phyloP scores from a whole-genome alignment of 2,329 filamentous ascomycete species.

The Ophiocordyceps unilateralis region DNA sequence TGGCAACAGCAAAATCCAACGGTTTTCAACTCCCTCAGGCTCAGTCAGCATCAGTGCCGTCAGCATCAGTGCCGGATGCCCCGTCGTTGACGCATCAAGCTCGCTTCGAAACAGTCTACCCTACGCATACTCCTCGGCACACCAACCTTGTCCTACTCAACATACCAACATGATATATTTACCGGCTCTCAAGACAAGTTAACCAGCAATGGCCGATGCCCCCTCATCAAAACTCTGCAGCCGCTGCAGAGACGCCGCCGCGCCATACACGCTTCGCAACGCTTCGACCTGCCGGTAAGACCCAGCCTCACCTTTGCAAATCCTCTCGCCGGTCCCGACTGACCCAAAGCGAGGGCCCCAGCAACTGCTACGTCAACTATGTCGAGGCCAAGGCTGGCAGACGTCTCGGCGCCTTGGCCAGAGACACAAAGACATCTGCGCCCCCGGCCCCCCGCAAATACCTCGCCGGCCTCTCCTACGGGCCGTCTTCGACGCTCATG shows the following conservation, averaged over 20 bases:
- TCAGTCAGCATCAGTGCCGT: too few relatives aligned
- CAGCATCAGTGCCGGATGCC: too few relatives aligned
- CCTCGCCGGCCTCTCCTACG: conserved; percentile 67
- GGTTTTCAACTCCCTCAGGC: too few relatives aligned
- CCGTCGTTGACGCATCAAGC: too few relatives aligned
- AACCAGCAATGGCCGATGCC: neutral
- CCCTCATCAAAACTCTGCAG: conserved; percentile 8
- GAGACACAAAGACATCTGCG: conserved; percentile 23
- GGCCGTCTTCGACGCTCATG: conserved; percentile 62
- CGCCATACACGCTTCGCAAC: conserved; percentile 13
- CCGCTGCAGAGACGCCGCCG: conserved; percentile 14
- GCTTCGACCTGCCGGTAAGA: conserved; percentile 16
- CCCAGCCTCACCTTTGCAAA: neutral
- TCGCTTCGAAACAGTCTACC: too few relatives aligned
- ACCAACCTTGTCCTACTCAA: too few relatives aligned
- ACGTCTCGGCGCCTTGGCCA: conserved; percentile 38
- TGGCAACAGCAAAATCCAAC: too few relatives aligned
- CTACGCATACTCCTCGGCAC: too few relatives aligned
- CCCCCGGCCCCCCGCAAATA: conserved; percentile 26
- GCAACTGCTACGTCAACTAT: conserved; percentile 61
- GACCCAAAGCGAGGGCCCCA: conserved; percentile 5
- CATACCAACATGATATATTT: too few relatives aligned
- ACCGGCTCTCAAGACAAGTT: too few relatives aligned
- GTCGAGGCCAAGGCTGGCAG: conserved; percentile 65
- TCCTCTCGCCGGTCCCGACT: neutral